Evolutionary conservation across 768 basidiomycete species (phyloP), one percentile per base, ranked within the genome.

Genomic region (Hypholoma fasciculare): DNA sequence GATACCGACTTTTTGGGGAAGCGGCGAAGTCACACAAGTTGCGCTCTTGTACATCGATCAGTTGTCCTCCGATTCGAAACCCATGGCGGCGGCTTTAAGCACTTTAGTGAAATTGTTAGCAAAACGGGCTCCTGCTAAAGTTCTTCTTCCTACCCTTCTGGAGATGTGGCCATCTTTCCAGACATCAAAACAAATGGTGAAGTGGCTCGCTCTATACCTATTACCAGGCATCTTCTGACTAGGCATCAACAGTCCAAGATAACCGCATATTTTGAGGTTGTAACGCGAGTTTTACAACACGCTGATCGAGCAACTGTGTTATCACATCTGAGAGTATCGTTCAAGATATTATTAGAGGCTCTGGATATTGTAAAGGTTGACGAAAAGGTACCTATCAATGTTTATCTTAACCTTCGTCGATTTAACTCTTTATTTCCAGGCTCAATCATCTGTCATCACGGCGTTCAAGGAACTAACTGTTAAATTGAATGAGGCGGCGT

Each of bases 381-480:
- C 40, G 43, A 64, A 8, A 49, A 61, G 49, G 54, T 60, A 57
- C 54, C 60, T 64, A 30, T 17, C 44, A 37, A 13, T 51, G 5
- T 6, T 46, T 12, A 2, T 37, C 38, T 23, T 4, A 53, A 2
- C 13, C 23, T 23, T 20, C 46, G 26, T 43, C 34, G 30, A 54
- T 44, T 16, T 26, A 52, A 40, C 39, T 3, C n/a, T 49, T 56
- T 51, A 14, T 23, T 20, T 17, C 1, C 56, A 90, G 88, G 76
- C 80, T n/a, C 82, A 87, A 69, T 63, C 69, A 7, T 69, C 71
- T 43, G 74, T 84, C 9, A 84, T 92, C 56, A 69, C 81, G 1
- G 88, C 95, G 0, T 98, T 97, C 81, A 80, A 88, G 11, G 92
- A 96, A 70, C 76, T 98, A 8, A 91, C 95, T 11, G 85, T 93